phyloP scores from a whole-genome alignment of 1,284 basidiomycete genomes.

The Gymnopus androsaceus region DNA sequence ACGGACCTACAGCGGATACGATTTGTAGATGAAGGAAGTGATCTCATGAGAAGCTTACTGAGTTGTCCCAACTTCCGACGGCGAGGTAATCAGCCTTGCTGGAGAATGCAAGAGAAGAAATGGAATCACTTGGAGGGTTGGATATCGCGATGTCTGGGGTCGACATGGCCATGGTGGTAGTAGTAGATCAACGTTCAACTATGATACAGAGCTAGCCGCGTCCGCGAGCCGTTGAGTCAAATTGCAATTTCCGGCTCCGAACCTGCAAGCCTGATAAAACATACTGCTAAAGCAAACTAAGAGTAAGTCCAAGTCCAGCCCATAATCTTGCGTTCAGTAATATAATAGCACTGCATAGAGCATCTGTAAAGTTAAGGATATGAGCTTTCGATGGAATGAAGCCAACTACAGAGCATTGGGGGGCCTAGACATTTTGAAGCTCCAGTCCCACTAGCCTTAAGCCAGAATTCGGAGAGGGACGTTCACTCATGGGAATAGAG shows the following conservation, averaged over 20 bases:
- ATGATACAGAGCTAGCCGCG: neutral
- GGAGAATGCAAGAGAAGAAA: conserved; percentile 56
- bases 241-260: neutral
- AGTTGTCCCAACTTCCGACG: conserved; percentile 65
- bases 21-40: neutral
- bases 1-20: conserved; percentile 44
- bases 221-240: neutral
- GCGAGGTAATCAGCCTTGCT: conserved; percentile 54
- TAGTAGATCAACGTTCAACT: neutral
- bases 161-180: neutral
- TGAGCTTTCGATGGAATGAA: too few species aligned
- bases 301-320: too few species aligned
- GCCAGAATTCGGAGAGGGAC: too few species aligned
- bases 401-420: too few species aligned
- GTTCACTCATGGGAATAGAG: too few species aligned
- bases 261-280: too few species aligned
- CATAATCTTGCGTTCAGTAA: too few species aligned
- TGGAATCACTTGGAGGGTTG: conserved; percentile 60
- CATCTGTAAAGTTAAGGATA: too few species aligned
- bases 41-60: conserved; percentile 34
- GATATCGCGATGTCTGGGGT: conserved; percentile 55
- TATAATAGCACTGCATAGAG: too few species aligned
- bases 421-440: too few species aligned
- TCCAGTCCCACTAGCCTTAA: too few species aligned
- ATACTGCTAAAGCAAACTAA: too few species aligned